A percentile compares a stretch with the other conserved stretches of the same genome.
phyloP scores from a whole-genome alignment of 345 rosid genomes.

The Hibiscus tridactylites region DNA sequence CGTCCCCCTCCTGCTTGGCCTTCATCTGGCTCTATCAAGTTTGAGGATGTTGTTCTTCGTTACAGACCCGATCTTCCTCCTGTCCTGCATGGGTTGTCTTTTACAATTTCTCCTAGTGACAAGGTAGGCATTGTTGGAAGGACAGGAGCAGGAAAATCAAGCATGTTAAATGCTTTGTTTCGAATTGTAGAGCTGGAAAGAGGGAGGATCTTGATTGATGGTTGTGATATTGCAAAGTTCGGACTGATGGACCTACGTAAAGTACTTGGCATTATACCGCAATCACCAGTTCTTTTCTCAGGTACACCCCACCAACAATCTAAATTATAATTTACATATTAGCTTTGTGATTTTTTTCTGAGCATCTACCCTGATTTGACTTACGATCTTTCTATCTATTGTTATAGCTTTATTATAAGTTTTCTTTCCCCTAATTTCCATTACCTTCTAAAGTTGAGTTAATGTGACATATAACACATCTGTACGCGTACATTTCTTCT shows the following conservation, averaged over 20 bases:
- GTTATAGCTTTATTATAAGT: not conserved
- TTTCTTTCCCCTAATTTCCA: not conserved
- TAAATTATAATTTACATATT: not conserved
- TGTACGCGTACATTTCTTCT: not conserved
- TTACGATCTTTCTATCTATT: not conserved
- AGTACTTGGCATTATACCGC: conserved; percentile 96
- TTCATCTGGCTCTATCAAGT: conserved; percentile 86
- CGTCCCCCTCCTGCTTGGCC: conserved; percentile 99
- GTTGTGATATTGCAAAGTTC: conserved; percentile 60
- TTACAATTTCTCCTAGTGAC: conserved; percentile 73
- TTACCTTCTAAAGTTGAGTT: not conserved
- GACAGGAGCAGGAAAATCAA: conserved; percentile 99
- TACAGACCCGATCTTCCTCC: conserved; percentile 94
- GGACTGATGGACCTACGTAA: conserved; percentile 90
- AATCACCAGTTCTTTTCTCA: conserved; percentile 97
- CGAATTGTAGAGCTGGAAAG: conserved; percentile 89
- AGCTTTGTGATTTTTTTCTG: not conserved
- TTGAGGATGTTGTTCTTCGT: conserved; percentile 87
- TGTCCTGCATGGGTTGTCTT: conserved; percentile 80
- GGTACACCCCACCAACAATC: conserved; percentile 34
- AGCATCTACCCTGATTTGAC: not conserved
- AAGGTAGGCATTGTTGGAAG: conserved; percentile 99
- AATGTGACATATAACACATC: not conserved
- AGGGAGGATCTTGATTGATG: conserved; percentile 90
- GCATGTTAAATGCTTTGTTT: conserved; percentile 90